A percentile compares a stretch with the other conserved stretches of the same genome.
Evolutionary conservation across 495 filamentous ascomycete genomes (phyloP).

Genomic region (Penicillium silybi): DNA sequence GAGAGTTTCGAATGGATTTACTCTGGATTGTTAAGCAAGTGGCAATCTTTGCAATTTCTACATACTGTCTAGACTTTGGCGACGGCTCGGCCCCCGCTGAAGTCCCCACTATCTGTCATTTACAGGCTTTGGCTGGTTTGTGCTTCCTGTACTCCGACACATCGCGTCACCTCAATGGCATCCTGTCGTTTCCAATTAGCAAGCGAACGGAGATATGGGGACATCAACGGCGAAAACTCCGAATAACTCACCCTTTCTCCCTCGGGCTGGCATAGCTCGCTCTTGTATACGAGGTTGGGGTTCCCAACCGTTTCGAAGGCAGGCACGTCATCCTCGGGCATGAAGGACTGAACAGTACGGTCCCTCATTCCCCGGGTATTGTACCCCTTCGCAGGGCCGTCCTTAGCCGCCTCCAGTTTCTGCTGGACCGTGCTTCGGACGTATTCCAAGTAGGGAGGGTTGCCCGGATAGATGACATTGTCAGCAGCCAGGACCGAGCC

Average conservation of each 20-base stretch:
- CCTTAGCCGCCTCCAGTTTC: slow-evolving; percentile 32
- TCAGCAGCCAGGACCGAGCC: slow-evolving; percentile 67
- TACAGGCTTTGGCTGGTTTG: background rate
- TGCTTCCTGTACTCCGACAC: slow-evolving; percentile 45
- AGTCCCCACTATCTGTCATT: background rate
- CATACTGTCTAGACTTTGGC: background rate
- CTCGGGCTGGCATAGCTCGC: slow-evolving; percentile 59
- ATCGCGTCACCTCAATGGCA: slow-evolving; percentile 67
- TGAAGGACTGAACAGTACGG: slow-evolving; percentile 25
- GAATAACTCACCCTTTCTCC: slow-evolving; percentile 26
- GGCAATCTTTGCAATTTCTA: background rate
- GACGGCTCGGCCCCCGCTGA: background rate
- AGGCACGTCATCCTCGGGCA: slow-evolving; percentile 38
- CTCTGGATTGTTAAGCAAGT: background rate
- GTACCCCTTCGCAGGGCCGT: slow-evolving; percentile 25
- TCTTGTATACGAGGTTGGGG: slow-evolving; percentile 67
- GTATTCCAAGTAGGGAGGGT: slow-evolving; percentile 63
- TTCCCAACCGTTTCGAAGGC: slow-evolving; percentile 54
- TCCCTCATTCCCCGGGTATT: slow-evolving; percentile 28
- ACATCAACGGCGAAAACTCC: background rate
- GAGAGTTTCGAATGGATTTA: background rate
- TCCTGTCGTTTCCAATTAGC: slow-evolving; percentile 46
- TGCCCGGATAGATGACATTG: slow-evolving; percentile 71
- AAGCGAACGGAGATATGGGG: background rate
- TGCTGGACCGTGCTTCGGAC: slow-evolving; percentile 34